A percentile compares a stretch with the other conserved stretches of the same genome.
Evolutionary conservation across 805 yeast genomes (phyloP).

Genomic region (Priceomyces carsonii): DNA sequence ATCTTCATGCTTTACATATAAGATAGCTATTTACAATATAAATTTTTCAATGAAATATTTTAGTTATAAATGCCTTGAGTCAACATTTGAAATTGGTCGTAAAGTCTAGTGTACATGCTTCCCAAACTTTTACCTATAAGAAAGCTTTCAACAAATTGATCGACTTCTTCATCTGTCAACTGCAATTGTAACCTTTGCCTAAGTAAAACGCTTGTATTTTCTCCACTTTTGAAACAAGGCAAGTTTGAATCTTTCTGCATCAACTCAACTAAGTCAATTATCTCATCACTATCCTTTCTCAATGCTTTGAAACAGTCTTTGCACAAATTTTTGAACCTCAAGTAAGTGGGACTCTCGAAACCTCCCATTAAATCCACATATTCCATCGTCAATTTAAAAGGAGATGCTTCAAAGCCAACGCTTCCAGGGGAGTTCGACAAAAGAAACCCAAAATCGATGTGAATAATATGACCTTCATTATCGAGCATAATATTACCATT

Average conservation of each 20-base stretch:
- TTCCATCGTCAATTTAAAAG: slow-evolving; percentile 88
- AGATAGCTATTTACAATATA: slow-evolving; percentile 3
- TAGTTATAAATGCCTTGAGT: slow-evolving; percentile 92
- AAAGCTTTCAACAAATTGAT: slow-evolving; percentile 71
- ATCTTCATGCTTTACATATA: background rate
- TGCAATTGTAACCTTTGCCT: slow-evolving; percentile 82
- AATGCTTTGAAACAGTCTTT: slow-evolving; percentile 74
- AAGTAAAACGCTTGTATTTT: slow-evolving; percentile 73
- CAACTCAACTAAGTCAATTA: slow-evolving; percentile 82
- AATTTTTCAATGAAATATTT: slow-evolving; percentile 6
- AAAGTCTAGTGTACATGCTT: slow-evolving; percentile 85
- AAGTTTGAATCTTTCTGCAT: slow-evolving; percentile 90
- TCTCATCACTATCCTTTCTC: slow-evolving; percentile 69
- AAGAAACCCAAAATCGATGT: slow-evolving; percentile 93
- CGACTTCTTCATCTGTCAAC: slow-evolving; percentile 69
- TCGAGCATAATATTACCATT: slow-evolving; percentile 98
- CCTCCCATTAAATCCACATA: slow-evolving; percentile 91
- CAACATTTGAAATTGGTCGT: slow-evolving; percentile 91
- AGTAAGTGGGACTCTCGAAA: slow-evolving; percentile 56
- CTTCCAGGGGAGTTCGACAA: slow-evolving; percentile 95
- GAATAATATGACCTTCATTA: slow-evolving; percentile 91
- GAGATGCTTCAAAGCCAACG: slow-evolving; percentile 96
- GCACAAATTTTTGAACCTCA: slow-evolving; percentile 59
- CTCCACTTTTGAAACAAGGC: slow-evolving; percentile 92
- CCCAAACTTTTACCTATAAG: slow-evolving; percentile 82